Evolutionary conservation across 495 filamentous ascomycete species (phyloP).

Genomic region (Penicillium ucsense): DNA sequence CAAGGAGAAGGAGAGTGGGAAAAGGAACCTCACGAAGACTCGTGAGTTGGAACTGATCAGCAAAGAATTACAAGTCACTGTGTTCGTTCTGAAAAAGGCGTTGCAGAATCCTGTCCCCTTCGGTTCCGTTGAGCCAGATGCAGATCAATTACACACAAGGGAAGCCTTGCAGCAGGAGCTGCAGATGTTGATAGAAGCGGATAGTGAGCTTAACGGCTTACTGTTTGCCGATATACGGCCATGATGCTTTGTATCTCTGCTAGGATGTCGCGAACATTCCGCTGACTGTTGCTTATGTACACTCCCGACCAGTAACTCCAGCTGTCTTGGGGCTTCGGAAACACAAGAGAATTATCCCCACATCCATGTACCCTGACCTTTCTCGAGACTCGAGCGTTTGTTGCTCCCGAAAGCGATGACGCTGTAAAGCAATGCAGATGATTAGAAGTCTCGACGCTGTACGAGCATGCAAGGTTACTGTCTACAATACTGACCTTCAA

Average conservation of each 20-base stretch:
- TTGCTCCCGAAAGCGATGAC: too few relatives aligned
- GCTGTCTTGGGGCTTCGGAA: too few relatives aligned
- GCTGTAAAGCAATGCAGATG: too few relatives aligned
- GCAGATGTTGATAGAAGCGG: slow-evolving; percentile 26
- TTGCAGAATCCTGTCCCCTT: slow-evolving; percentile 19
- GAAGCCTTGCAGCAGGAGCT: slow-evolving; percentile 23
- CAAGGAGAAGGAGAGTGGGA: slow-evolving; percentile 1
- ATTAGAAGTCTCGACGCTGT: too few relatives aligned
- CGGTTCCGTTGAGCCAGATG: slow-evolving; percentile 4
- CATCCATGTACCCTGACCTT: too few relatives aligned
- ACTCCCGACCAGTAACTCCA: too few relatives aligned
- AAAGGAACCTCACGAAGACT: background rate
- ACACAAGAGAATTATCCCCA: too few relatives aligned
- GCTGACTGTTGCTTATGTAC: too few relatives aligned
- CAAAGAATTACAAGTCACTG: slow-evolving; percentile 35
- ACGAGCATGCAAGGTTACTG: too few relatives aligned
- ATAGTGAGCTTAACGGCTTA: slow-evolving; percentile 23
- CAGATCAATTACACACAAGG: slow-evolving; percentile 14
- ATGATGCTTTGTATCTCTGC: slow-evolving; percentile 1
- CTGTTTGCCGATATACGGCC: slow-evolving; percentile 11
- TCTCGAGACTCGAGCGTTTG: too few relatives aligned
- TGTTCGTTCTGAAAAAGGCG: slow-evolving; percentile 27
- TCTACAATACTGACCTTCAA: too few relatives aligned
- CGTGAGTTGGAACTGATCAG: slow-evolving; percentile 24
- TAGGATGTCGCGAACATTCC: too few relatives aligned